Evolutionary conservation across 352 stramenopile genomes (phyloP).

Genomic region (Globisporangium splendens): DNA sequence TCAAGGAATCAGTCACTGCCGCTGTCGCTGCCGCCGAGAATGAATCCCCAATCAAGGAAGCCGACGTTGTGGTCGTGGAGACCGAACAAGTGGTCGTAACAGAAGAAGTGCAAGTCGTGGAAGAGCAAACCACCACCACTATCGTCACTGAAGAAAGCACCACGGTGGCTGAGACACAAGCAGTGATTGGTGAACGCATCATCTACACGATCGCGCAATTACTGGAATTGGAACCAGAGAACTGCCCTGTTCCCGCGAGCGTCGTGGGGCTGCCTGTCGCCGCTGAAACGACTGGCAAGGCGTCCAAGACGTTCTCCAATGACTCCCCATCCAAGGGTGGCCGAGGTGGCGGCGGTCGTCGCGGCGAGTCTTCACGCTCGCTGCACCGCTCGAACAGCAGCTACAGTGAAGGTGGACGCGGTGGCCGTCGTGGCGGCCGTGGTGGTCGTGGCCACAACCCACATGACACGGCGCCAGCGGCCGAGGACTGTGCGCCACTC

Average conservation of each 20-base stretch:
- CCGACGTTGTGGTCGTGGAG: slow-evolving; percentile 3
- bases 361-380: slow-evolving; percentile 42
- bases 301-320: slow-evolving; percentile 18
- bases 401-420: slow-evolving; percentile 35
- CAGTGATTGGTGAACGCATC: slow-evolving; percentile 49
- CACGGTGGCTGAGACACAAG: slow-evolving; percentile 30
- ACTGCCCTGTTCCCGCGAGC: slow-evolving; percentile 42
- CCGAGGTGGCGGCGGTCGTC: slow-evolving; percentile 20
- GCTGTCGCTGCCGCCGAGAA: neutral
- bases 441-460: slow-evolving; percentile 38
- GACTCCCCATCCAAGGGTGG: slow-evolving; percentile 18
- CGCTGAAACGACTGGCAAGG: slow-evolving; percentile 48
- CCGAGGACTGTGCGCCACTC: slow-evolving; percentile 64
- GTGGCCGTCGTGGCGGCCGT: slow-evolving; percentile 30
- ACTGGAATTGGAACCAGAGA: slow-evolving; percentile 63
- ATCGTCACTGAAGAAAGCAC: slow-evolving; percentile 15
- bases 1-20: slow-evolving; percentile 7
- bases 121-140: slow-evolving; percentile 1
- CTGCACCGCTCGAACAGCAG: slow-evolving; percentile 42
- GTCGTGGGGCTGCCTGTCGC: slow-evolving; percentile 49
- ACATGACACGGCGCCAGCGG: slow-evolving; percentile 45
- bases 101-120: neutral
- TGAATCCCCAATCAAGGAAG: neutral
- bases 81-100: slow-evolving; percentile 3
- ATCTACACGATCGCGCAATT: slow-evolving; percentile 78